These are phyloP conservation scores for Leucosporidium creatinivorum DNA, from an alignment of 768 basidiomycete genomes.

Conservation along the genomic window DNA sequence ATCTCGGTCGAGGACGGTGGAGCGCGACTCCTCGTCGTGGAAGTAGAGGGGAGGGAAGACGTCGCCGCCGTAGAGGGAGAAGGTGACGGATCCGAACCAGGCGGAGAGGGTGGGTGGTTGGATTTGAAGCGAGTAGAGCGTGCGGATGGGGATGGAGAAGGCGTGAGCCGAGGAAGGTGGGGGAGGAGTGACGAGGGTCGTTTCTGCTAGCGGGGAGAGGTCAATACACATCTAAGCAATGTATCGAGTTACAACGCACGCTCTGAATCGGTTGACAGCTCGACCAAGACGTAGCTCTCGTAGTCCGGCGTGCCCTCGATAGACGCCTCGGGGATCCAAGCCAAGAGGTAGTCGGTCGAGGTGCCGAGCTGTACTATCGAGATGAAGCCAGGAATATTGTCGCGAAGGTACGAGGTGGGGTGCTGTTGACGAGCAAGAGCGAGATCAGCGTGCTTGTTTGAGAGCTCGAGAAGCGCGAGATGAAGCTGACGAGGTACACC, in stretches of 20 bases:
- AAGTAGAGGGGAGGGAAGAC: slow-evolving; percentile 87
- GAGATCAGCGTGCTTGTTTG: neutral
- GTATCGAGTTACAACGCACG: slow-evolving; percentile 15
- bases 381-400: slow-evolving; percentile 91
- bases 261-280: slow-evolving; percentile 31
- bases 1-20: slow-evolving; percentile 42
- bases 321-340: slow-evolving; percentile 87
- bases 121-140: slow-evolving; percentile 36
- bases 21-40: slow-evolving; percentile 92
- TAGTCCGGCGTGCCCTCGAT: slow-evolving; percentile 53
- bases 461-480: neutral
- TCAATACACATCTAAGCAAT: too few relatives aligned
- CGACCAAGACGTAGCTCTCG: slow-evolving; percentile 29
- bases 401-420: slow-evolving; percentile 80
- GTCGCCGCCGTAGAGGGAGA: slow-evolving; percentile 59
- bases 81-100: slow-evolving; percentile 74
- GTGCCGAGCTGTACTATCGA: slow-evolving; percentile 77
- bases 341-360: slow-evolving; percentile 59
- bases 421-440: slow-evolving; percentile 44
- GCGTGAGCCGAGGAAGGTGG: slow-evolving; percentile 64
- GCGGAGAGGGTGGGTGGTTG: slow-evolving; percentile 38
- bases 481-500: slow-evolving; percentile 3
- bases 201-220: slow-evolving; percentile 49
- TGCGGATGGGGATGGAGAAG: slow-evolving; percentile 35
- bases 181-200: slow-evolving; percentile 75